Conservation (phyloP, 2,329 filamentous ascomycete genomes). For the Calonectria honghensis region DNA sequence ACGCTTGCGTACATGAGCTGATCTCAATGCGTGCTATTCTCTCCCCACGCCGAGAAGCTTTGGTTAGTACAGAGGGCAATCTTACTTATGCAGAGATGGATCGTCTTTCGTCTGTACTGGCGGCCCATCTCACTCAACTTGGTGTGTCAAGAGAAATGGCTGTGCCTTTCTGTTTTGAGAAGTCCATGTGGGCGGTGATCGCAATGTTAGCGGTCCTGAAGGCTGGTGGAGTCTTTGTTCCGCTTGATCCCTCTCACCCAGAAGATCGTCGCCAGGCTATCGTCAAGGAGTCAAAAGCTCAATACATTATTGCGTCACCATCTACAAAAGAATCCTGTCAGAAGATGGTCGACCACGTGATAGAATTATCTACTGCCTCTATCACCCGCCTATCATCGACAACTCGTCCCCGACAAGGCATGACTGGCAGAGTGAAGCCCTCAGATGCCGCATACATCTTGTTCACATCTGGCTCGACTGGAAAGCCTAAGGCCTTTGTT, state of each 20-base stretch:
- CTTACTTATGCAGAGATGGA: constrained; percentile 49
- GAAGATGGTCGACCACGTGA: constrained; percentile 4
- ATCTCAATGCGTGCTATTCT: constrained; percentile 38
- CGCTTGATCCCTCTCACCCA: constrained; percentile 62
- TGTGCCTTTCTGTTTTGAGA: constrained; percentile 41
- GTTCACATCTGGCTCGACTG: constrained; percentile 75
- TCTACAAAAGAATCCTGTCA: not conserved
- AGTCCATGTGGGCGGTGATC: constrained; percentile 45
- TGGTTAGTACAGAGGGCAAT: constrained; percentile 52
- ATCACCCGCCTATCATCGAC: not conserved
- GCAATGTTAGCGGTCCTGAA: constrained; percentile 59
- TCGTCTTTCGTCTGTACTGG: constrained; percentile 16
- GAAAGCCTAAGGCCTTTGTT: constrained; percentile 72
- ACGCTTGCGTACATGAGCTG: constrained; percentile 46
- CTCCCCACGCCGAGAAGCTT: constrained; percentile 35
- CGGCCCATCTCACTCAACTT: constrained; percentile 20
- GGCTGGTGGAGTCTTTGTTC: constrained; percentile 56
- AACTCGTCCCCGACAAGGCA: not conserved
- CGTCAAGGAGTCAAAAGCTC: not conserved
- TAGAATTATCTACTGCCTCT: constrained; percentile 8
- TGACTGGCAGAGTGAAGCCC: not conserved
- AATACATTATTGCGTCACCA: constrained; percentile 15
- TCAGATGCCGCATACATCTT: constrained; percentile 60
- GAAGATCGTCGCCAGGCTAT: constrained; percentile 43
- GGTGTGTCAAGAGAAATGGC: constrained; percentile 23